phyloP scores from a whole-genome alignment of 2,329 filamentous ascomycete species.

The Colletotrichum aenigma region DNA sequence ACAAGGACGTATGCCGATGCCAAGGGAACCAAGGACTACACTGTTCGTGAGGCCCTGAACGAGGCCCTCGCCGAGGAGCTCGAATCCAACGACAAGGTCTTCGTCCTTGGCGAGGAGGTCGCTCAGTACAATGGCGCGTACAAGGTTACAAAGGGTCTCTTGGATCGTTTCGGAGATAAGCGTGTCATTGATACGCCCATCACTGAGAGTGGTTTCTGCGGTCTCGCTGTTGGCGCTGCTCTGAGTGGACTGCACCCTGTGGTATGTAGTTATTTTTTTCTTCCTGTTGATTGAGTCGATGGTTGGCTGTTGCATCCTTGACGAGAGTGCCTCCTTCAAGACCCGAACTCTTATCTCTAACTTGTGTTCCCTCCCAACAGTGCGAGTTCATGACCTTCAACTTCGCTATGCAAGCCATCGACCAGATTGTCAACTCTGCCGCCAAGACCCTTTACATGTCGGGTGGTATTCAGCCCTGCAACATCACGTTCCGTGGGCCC shows the following conservation, averaged over 20 bases:
- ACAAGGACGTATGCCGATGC: slow-evolving; percentile 60
- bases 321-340: background rate
- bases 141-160: slow-evolving; percentile 97
- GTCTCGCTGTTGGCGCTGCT: slow-evolving; percentile 92
- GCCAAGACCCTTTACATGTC: slow-evolving; percentile 99
- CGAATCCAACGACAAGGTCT: slow-evolving; percentile 92
- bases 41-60: slow-evolving; percentile 95
- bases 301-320: background rate
- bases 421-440: slow-evolving; percentile 98
- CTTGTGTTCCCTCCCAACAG: slow-evolving; percentile 44
- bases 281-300: background rate
- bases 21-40: slow-evolving; percentile 83
- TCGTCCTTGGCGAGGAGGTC: slow-evolving; percentile 96
- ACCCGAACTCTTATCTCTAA: background rate
- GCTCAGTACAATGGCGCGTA: slow-evolving; percentile 99
- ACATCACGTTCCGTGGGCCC: slow-evolving; percentile 98
- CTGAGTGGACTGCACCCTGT: slow-evolving; percentile 93
- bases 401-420: slow-evolving; percentile 99
- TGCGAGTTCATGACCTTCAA: slow-evolving; percentile 99
- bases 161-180: slow-evolving; percentile 97
- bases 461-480: slow-evolving; percentile 98
- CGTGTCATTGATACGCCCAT: slow-evolving; percentile 98
- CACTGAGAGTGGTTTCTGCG: slow-evolving; percentile 94
- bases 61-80: slow-evolving; percentile 98
- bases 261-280: slow-evolving; percentile 60